Evolutionary conservation across 2,329 filamentous ascomycete species (phyloP), one percentile per base, ranked within the genome.

Genomic region (Tetracladium maxilliforme): DNA sequence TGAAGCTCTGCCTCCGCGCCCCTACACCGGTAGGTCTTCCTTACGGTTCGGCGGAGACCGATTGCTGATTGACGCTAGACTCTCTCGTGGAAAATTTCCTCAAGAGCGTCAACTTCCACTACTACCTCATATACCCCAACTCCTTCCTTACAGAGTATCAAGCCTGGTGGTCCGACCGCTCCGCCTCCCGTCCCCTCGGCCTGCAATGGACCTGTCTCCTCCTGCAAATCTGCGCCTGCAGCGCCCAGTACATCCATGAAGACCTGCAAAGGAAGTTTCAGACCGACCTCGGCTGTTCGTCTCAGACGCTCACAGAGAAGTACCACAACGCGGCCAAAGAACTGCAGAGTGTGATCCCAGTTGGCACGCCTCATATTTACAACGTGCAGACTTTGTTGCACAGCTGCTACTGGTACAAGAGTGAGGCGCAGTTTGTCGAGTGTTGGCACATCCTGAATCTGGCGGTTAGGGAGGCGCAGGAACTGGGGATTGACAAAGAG

Each of bases 131-230:
- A 16, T 51, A 54, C 26, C 46, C 51, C 1, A 32, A 42, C 1
- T 36, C 38, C 5, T 52, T 54, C 18, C 18, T 50, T 9, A 41
- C 46, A 18, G 47, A 52, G 14, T 53, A 54, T 21, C 35, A 43
- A 17, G 29, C 34, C 10, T 54, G 51, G 50, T 54, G 49, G 46
- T 25, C 30, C 10, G 31, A 35, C 13, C 40, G 47, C 17, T 34
- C 38, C 20, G 39, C 40, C 8, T 33, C 38, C 16, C 35, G 35
- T 12, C 47, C 46, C n/a, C 36, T 54, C 2, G 37, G 41, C 15
- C 34, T 51, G 4, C 47, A 48, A 25, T 53, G 46, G 48, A 53
- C 51, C 6, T 47, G 47, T 24, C 43, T 53, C 7, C 41, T 54
- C 19, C 35, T 52, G 20, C 50, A 42, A 36, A 36, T 51, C 6